Percentiles rank a stretch among this genome's conserved stretches.
These are phyloP conservation scores for Leccinum barrowsii DNA, from an alignment of 768 basidiomycete species.

Conservation along the genomic window DNA sequence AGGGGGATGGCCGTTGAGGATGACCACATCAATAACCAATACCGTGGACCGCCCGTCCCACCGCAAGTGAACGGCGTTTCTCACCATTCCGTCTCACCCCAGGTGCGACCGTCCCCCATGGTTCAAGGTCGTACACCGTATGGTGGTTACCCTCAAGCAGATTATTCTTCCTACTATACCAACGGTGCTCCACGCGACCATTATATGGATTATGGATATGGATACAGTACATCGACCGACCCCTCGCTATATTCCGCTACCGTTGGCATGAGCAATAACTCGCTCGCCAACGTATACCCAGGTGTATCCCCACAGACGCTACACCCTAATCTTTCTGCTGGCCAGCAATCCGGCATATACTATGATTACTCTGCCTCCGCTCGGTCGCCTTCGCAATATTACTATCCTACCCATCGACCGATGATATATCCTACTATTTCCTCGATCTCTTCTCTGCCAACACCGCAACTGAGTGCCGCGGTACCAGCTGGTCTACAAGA, in stretches of 20 bases:
- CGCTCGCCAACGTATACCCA: constrained; percentile 49
- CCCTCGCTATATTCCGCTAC: constrained; percentile 48
- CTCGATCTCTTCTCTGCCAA: constrained; percentile 51
- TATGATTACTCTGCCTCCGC: constrained; percentile 53
- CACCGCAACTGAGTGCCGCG: constrained; percentile 43
- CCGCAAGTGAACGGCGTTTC: constrained; percentile 30
- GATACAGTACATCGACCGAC: constrained; percentile 49
- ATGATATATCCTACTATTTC: constrained; percentile 56
- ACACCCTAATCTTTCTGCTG: constrained; percentile 40
- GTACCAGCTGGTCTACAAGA: constrained; percentile 41
- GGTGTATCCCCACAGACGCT: constrained; percentile 39
- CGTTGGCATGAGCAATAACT: constrained; percentile 41
- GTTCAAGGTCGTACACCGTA: constrained; percentile 47
- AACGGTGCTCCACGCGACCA: constrained; percentile 47
- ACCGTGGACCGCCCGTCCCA: constrained; percentile 35
- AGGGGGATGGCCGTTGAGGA: constrained; percentile 63
- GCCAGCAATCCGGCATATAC: constrained; percentile 52
- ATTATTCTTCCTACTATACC: constrained; percentile 59
- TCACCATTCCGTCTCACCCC: constrained; percentile 33
- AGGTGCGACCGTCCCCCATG: constrained; percentile 41
- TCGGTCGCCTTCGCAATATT: constrained; percentile 57
- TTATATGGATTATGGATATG: constrained; percentile 55
- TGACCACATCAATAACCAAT: constrained; percentile 39
- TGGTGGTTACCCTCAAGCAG: constrained; percentile 48
- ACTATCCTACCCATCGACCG: constrained; percentile 53